phyloP scores from a whole-genome alignment of 306 rosid species.

The Gastrolobium villosum region DNA sequence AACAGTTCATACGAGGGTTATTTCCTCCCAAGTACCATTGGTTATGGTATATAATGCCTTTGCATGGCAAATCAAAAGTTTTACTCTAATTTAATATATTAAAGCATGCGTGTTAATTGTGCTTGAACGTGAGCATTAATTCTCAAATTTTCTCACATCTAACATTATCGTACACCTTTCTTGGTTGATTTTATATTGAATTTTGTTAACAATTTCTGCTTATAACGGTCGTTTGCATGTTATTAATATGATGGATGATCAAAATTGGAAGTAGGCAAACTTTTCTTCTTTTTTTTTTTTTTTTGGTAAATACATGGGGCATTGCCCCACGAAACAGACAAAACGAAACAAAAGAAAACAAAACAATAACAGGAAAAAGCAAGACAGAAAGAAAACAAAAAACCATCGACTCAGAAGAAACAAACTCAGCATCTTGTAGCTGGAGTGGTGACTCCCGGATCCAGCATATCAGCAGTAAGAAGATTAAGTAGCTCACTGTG shows the following conservation, averaged over 20 bases:
- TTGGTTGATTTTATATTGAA: neutral
- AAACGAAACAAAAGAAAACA: no score
- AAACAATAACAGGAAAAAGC: no score
- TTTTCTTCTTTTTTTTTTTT: conserved; percentile 55
- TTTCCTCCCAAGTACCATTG: conserved; percentile 42
- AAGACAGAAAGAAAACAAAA: no score
- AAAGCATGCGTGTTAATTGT: no score
- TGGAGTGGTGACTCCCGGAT: no score
- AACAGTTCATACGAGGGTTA: conserved; percentile 50
- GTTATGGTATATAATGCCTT: conserved; percentile 61
- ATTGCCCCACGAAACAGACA: no score
- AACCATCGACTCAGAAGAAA: no score
- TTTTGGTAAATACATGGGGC: no score
- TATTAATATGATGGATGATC: conserved; percentile 29
- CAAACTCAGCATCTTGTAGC: no score
- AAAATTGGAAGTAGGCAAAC: conserved; percentile 27
- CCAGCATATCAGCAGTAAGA: no score
- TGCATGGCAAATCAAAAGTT: conserved; percentile 67
- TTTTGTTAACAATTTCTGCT: neutral
- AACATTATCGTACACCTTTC: neutral
- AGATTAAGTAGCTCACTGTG: no score
- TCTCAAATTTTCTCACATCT: conserved; percentile 43
- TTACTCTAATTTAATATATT: conserved; percentile 42
- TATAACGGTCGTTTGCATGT: conserved; percentile 34
- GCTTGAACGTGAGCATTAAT: no score